Percentiles rank a stretch among this genome's conserved stretches.
These are phyloP conservation scores for Saitozyma podzolica DNA, from an alignment of 768 basidiomycete species.

Conservation along the genomic window DNA sequence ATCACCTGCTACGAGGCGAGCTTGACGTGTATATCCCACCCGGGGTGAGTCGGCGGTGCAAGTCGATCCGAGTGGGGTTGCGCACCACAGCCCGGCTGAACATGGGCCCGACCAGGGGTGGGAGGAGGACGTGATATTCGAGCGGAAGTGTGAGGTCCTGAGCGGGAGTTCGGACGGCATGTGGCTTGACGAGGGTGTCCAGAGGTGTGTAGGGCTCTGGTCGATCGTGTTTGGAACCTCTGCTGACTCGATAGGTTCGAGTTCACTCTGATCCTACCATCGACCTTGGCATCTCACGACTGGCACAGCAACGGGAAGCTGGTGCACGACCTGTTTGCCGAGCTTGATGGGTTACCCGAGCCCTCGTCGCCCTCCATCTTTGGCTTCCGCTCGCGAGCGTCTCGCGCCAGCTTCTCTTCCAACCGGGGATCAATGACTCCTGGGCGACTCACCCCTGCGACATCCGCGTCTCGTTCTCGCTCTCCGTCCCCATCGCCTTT, in stretches of 20 bases:
- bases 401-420: neutral
- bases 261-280: conserved; percentile 35
- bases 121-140: conserved; percentile 31
- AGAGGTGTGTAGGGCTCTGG: conserved; percentile 13
- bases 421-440: neutral
- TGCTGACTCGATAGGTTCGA: conserved; percentile 23
- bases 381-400: conserved; percentile 6
- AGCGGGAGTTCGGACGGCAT: conserved; percentile 22
- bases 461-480: conserved; percentile 4
- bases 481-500: conserved; percentile 19
- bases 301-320: conserved; percentile 28
- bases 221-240: neutral
- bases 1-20: conserved; percentile 23
- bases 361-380: neutral
- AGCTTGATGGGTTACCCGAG: conserved; percentile 25
- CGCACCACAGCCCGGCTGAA: conserved; percentile 11
- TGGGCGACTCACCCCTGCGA: neutral
- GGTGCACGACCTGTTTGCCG: conserved; percentile 26
- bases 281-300: conserved; percentile 36
- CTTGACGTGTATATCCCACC: conserved; percentile 9
- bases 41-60: conserved; percentile 4
- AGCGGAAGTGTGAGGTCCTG: conserved; percentile 30
- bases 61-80: conserved; percentile 10
- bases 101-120: conserved; percentile 16
- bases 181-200: conserved; percentile 35